Percentiles rank a stretch among this genome's conserved stretches.
phyloP scores from a whole-genome alignment of 805 yeast genomes.

The Alloascoidea hylecoeti region DNA sequence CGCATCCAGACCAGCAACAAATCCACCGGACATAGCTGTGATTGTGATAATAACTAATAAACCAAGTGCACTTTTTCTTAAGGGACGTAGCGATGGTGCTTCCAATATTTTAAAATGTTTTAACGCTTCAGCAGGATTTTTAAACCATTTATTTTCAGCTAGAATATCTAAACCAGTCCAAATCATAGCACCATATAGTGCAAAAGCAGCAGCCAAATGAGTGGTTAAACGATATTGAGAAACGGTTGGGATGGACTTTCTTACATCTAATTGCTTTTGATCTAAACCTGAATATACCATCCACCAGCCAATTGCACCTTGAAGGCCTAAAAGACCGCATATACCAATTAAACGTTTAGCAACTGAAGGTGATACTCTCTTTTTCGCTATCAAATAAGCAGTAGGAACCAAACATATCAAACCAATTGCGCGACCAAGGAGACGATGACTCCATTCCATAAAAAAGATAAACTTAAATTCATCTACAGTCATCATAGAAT shows the following conservation, averaged over 20 bases:
- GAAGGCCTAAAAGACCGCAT: constrained; percentile 71
- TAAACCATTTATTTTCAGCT: constrained; percentile 56
- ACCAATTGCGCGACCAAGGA: constrained; percentile 89
- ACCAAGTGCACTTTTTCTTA: constrained; percentile 40
- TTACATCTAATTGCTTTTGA: constrained; percentile 57
- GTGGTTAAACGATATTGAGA: constrained; percentile 91
- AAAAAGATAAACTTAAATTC: constrained; percentile 90
- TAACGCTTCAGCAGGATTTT: constrained; percentile 45
- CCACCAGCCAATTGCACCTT: constrained; percentile 99
- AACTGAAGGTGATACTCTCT: constrained; percentile 51
- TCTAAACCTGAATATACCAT: constrained; percentile 96
- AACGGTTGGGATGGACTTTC: constrained; percentile 93
- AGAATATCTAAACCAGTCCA: constrained; percentile 82
- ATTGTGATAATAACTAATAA: constrained; percentile 59
- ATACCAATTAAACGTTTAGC: constrained; percentile 58
- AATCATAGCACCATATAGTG: constrained; percentile 76
- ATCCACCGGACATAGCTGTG: constrained; percentile 95
- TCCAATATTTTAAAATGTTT: constrained; percentile 42
- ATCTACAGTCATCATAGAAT: constrained; percentile 77
- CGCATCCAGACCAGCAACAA: constrained; percentile 97
- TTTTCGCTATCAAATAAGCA: constrained; percentile 55
- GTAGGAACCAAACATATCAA: constrained; percentile 75
- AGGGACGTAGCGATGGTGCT: constrained; percentile 40
- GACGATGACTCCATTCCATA: constrained; percentile 97
- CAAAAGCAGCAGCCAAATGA: constrained; percentile 86